Percentiles rank a stretch among this genome's conserved stretches.
phyloP scores from a whole-genome alignment of 2,329 filamentous ascomycete species.

The Sporothrix euskadiensis region DNA sequence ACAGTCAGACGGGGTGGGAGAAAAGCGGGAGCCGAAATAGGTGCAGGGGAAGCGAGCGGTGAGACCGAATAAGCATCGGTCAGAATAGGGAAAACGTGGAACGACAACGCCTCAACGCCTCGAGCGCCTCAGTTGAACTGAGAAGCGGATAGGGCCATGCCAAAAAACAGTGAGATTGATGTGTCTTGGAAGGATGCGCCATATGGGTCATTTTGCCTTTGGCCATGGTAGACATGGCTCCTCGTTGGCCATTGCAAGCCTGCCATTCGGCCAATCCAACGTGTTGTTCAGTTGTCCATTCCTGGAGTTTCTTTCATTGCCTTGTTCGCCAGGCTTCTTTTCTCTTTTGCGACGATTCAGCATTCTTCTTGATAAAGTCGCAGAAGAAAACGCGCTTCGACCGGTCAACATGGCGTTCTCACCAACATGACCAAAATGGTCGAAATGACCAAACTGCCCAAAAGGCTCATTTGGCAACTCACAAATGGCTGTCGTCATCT shows the following conservation, averaged over 20 bases:
- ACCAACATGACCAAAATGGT: neutral
- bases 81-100: neutral
- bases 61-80: neutral
- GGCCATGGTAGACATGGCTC: neutral
- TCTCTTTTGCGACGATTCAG: neutral
- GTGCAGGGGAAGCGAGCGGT: neutral
- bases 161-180: neutral
- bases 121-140: neutral
- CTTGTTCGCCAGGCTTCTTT: neutral
- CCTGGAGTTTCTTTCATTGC: neutral
- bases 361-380: neutral
- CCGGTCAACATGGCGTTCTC: neutral
- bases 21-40: neutral
- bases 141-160: neutral
- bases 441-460: neutral
- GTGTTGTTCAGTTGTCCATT: constrained; percentile 7
- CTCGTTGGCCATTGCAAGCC: neutral
- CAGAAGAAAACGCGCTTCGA: neutral
- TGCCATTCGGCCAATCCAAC: neutral
- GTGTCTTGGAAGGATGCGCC: neutral
- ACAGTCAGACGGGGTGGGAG: neutral
- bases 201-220: neutral
- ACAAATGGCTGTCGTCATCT: constrained; percentile 10
- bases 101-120: neutral
- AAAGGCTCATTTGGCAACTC: constrained; percentile 9